Base-by-base conservation (phyloP, 1,284 basidiomycete species). In the Testicularia cyperi region DNA sequence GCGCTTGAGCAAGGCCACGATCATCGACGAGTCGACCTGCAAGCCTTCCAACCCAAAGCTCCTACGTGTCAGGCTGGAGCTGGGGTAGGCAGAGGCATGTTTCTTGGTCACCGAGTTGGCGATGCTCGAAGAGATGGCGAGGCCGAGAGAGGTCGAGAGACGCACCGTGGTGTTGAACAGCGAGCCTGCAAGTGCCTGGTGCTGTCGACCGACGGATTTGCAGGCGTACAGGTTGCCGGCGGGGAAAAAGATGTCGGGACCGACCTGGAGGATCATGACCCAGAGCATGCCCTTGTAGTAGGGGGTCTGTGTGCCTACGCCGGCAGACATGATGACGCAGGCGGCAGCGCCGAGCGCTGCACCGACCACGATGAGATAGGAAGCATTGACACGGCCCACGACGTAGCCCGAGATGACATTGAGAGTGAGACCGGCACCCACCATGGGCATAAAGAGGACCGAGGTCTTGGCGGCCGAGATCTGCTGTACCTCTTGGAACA, bases 251-350 rank as follows among this genome's bases (percentile, higher is more conserved):
- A 63, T 34, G 27, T 74, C 72, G 1, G 70, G 52, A 2, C 44
- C 64, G 2, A 69, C 65, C 10, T 58, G 41, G 15, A 88, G 66
- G 54, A 86, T 80, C 27, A 88, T 84, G 1, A 86, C 83, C 4
- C 88, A 87, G 79, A 94, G 91, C 13, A 85, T 85, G 46, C 83
- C 87, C 1, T 84, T 83, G 88, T 88, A 92, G 74, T 87, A 94
- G 1, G 83, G 76, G 4, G 80, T 80, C 3, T 78, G 54, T 0
- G 84, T 81, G 13, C 83, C 69, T 47, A 90, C 85, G 5, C 88
- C 70, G 0, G 88, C 87, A 58, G 90, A 87, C 4, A 91, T 79
- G 23, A 70, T 61, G 16, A 83, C 38, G 19, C 61, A 83, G 0
- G 86, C 85, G 14, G 80, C 61, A 1, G 81, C 80, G 0, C 88